Evolutionary conservation across 129 eudicot genomes (phyloP), one percentile per base, ranked within the genome.

Genomic region (Flaveria trinervia): DNA sequence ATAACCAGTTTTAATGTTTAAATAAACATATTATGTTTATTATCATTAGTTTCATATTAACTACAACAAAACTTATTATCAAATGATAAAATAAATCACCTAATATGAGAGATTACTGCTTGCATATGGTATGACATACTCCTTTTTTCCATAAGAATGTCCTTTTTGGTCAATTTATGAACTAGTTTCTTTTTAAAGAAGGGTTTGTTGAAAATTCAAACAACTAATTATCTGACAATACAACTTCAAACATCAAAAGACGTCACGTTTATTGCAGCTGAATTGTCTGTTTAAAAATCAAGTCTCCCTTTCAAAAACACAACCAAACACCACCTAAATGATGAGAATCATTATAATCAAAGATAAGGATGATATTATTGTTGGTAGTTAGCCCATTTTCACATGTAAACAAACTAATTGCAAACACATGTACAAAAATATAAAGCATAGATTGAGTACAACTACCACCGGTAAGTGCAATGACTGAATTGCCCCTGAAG

Each of bases 401-500:
- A 23, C 72, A 36, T 17, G 77, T 73, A 56, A 41, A 43, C 45
- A 49, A 50, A 7, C 20, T 56, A 39, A 73, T 22, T 56, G 41
- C 57, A 44, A 44, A 46, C 26, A 62, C 15, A 64, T 23, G 66
- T 39, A 50, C 25, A 56, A 43, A 30, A 39, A 56, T 45, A 74
- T 67, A 46, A 20, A 84, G 76, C 82, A 59, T 76, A 65, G 76
- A 85, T 83, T 72, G 73, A 82, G 89, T 87, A 92, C 92, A 85
- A 89, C 92, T 89, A 95, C 99, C 97, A 92, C 91, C 15, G 99
- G 97, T 82, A 95, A 85, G 71, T 87, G 96, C 71, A 92, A 82
- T n/a, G 94, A 86, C 57, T 90, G 79, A 45, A 89, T 80, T 70
- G 94, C 97, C 76, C 86, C 95, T 7, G 91, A 82, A 48, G 97